phyloP scores from a whole-genome alignment of 345 rosid species.

The Microthlaspi erraticum region DNA sequence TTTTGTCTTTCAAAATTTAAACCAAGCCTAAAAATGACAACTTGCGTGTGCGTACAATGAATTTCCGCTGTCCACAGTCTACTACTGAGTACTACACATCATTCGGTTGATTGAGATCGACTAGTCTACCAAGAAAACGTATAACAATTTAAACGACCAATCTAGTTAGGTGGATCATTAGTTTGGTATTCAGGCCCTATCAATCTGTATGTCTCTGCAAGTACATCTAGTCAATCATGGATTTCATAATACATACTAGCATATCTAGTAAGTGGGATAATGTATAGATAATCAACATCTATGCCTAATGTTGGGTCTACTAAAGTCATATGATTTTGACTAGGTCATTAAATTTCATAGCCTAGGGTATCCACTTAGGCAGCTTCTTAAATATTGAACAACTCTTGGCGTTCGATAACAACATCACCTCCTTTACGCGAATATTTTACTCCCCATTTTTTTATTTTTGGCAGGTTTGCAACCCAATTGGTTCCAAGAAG shows the following conservation, averaged over 20 bases:
- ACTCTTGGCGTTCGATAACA: slow-evolving; percentile 17
- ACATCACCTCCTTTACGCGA: slow-evolving; percentile 19
- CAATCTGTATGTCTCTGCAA: slow-evolving; percentile 19
- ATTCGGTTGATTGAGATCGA: background rate
- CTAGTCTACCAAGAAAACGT: slow-evolving; percentile 9
- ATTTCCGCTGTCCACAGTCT: background rate
- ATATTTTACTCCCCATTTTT: background rate
- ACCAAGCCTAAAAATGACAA: background rate
- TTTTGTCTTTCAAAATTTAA: background rate
- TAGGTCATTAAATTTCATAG: slow-evolving; percentile 19
- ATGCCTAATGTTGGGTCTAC: slow-evolving; percentile 37
- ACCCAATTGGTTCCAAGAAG: slow-evolving; percentile 18
- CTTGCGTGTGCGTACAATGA: background rate
- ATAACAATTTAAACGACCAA: slow-evolving; percentile 22
- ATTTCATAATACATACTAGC: background rate
- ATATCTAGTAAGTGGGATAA: slow-evolving; percentile 5
- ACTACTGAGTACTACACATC: background rate
- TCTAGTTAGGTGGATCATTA: slow-evolving; percentile 23
- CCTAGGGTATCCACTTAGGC: slow-evolving; percentile 31
- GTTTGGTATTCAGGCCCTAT: slow-evolving; percentile 9
- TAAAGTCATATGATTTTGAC: slow-evolving; percentile 27
- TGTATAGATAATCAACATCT: slow-evolving; percentile 23
- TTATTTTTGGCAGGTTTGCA: slow-evolving; percentile 7
- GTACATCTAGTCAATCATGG: slow-evolving; percentile 7
- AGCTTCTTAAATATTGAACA: slow-evolving; percentile 41